phyloP scores from a whole-genome alignment of 2,329 filamentous ascomycete genomes.

The Malbranchea cinnamomea region DNA sequence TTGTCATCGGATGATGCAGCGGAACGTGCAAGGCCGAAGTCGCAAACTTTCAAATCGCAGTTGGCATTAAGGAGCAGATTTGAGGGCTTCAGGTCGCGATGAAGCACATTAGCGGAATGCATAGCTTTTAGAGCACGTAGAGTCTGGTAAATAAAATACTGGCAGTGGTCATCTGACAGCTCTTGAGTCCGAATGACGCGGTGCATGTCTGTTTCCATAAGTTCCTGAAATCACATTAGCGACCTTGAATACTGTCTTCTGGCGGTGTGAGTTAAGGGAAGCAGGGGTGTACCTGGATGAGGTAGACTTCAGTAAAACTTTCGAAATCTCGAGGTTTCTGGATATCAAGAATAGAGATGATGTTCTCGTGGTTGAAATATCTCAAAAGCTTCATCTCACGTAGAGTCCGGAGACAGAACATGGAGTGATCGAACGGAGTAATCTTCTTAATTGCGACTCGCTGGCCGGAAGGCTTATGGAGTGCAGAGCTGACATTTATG shows the following conservation, averaged over 20 bases:
- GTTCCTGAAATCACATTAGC: slow-evolving; percentile 43
- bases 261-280: not conserved
- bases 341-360: slow-evolving; percentile 98
- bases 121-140: slow-evolving; percentile 95
- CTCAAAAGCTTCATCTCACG: slow-evolving; percentile 98
- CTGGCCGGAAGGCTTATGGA: slow-evolving; percentile 95
- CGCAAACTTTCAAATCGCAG: slow-evolving; percentile 97
- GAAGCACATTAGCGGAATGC: slow-evolving; percentile 96
- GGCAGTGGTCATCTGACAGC: slow-evolving; percentile 96
- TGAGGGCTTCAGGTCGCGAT: slow-evolving; percentile 93
- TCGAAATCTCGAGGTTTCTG: slow-evolving; percentile 96
- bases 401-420: slow-evolving; percentile 92
- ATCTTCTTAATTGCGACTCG: slow-evolving; percentile 99
- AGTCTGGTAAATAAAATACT: slow-evolving; percentile 99
- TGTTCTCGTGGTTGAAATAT: slow-evolving; percentile 99
- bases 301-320: slow-evolving; percentile 91
- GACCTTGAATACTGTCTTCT: not conserved
- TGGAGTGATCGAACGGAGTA: slow-evolving; percentile 95
- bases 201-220: slow-evolving; percentile 99
- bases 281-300: slow-evolving; percentile 63
- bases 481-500: slow-evolving; percentile 54
- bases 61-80: slow-evolving; percentile 96
- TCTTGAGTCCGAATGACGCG: slow-evolving; percentile 97
- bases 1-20: slow-evolving; percentile 97
- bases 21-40: slow-evolving; percentile 90